Conservation (phyloP, 2,329 filamentous ascomycete genomes). For the Phaeoacremonium minimum region DNA sequence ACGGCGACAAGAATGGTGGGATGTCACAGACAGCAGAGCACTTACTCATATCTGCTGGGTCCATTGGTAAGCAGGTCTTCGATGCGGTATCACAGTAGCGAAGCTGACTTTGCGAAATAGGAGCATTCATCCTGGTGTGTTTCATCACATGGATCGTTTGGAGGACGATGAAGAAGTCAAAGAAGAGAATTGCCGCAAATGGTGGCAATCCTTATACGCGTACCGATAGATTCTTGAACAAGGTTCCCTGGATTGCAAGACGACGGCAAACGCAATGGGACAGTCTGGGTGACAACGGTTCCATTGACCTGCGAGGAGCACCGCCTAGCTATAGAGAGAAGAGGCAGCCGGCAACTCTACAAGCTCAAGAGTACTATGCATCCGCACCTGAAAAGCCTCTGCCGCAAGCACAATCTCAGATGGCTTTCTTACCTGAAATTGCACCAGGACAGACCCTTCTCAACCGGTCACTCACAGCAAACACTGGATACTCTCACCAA, state of each 20-base stretch:
- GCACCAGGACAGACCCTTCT: conserved; percentile 1
- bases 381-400: not conserved
- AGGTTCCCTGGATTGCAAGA: conserved; percentile 2
- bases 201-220: conserved; percentile 2
- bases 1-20: not conserved
- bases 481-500: conserved; percentile 14
- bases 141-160: conserved; percentile 40
- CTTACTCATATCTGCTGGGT: conserved; percentile 25
- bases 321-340: conserved; percentile 17
- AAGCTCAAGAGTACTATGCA: conserved; percentile 11
- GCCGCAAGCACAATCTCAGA: conserved; percentile 4
- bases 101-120: conserved; percentile 17
- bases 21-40: conserved; percentile 18
- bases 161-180: conserved; percentile 28
- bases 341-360: conserved; percentile 1
- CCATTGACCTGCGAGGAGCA: not conserved
- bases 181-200: conserved; percentile 9
- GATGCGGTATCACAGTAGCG: not conserved
- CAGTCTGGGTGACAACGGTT: conserved; percentile 7
- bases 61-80: conserved; percentile 21
- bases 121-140: conserved; percentile 37
- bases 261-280: conserved; percentile 4
- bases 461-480: conserved; percentile 7
- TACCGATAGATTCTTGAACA: conserved; percentile 8
- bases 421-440: too few species aligned